Evolutionary conservation across 2,329 filamentous ascomycete species (phyloP), one percentile per base, ranked within the genome.

Genomic region (Dothidotthia symphoricarpi): DNA sequence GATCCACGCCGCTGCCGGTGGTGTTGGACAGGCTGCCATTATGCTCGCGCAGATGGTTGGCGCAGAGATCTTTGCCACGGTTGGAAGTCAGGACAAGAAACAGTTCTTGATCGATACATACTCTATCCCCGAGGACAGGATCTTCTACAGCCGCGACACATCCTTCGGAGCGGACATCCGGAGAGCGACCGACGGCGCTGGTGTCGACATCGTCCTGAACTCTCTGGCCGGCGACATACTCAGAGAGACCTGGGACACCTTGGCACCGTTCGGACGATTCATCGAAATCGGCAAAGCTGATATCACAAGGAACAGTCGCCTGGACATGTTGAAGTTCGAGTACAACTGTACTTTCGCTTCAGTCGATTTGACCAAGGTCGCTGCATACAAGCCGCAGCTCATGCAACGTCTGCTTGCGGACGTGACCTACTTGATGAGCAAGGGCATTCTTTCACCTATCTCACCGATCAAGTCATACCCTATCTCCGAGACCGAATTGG

Each of bases 151-250:
- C 31, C 42, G 61, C 15, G 53, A 64, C 26, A 36, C 40, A 1
- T 43, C 43, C 8, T 69, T 69, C 34, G 51, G 35, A 2, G 36
- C 38, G 3, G 59, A 36, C 4, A 36, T 69, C 3, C 32, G 39
- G 31, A 28, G 43, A 4, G 28, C 41, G 22, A 69, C 66, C 0
- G 34, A 48, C 0, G 47, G 45, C 14, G 26, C 39, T 3, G 66
- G 66, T 11, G 61, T 68, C 2, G 62, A 69, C 37, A 57, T 68
- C 4, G 49, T 67, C 8, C 42, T 68, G 27, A 68, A 68, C 40
- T 56, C 53, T 3, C 39, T 55, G 3, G 31, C 48, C 2, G 64
- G 65, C 1, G 44, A 58, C 13, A 26, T 49, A 2, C 48, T 67
- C 4, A 36, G 48, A 11, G 32, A 45, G 16, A 48, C 49, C 3